These are phyloP conservation scores for Coniella vitis DNA, from an alignment of 2,329 filamentous ascomycete genomes.

Conservation along the genomic window DNA sequence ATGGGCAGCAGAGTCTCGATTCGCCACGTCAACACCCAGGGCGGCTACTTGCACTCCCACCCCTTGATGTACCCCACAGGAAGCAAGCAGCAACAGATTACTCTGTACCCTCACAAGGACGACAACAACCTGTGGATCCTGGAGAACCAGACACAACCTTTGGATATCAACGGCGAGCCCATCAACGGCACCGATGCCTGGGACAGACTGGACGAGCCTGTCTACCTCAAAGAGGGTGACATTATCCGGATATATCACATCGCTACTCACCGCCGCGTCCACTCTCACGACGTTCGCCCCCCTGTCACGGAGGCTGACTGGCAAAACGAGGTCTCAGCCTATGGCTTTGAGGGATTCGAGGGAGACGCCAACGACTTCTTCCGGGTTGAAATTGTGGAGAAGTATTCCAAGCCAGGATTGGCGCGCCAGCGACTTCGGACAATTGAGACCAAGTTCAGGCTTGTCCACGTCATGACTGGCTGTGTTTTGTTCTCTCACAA, in stretches of 20 bases:
- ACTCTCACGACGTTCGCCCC: constrained; percentile 90
- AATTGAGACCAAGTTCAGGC: constrained; percentile 93
- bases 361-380: constrained; percentile 97
- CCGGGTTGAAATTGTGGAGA: constrained; percentile 89
- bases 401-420: constrained; percentile 68
- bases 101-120: constrained; percentile 97
- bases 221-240: constrained; percentile 71
- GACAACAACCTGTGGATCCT: constrained; percentile 94
- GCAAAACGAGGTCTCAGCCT: constrained; percentile 95
- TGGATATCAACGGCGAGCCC: constrained; percentile 65
- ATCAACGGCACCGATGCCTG: constrained; percentile 79
- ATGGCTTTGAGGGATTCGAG: constrained; percentile 93
- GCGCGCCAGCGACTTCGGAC: constrained; percentile 84
- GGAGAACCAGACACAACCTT: constrained; percentile 93
- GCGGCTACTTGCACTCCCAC: constrained; percentile 95
- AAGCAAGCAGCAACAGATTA: constrained; percentile 98
- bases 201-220: constrained; percentile 62
- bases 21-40: constrained; percentile 94
- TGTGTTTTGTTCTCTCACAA: constrained; percentile 97
- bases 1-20: constrained; percentile 81
- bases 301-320: constrained; percentile 83
- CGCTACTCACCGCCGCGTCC: constrained; percentile 78
- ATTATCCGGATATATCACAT: constrained; percentile 78
- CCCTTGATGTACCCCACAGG: constrained; percentile 95
- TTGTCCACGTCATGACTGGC: constrained; percentile 94